Evolutionary conservation across 371 early-diverging fungal species (phyloP).

Genomic region (Mortierella sp.): DNA sequence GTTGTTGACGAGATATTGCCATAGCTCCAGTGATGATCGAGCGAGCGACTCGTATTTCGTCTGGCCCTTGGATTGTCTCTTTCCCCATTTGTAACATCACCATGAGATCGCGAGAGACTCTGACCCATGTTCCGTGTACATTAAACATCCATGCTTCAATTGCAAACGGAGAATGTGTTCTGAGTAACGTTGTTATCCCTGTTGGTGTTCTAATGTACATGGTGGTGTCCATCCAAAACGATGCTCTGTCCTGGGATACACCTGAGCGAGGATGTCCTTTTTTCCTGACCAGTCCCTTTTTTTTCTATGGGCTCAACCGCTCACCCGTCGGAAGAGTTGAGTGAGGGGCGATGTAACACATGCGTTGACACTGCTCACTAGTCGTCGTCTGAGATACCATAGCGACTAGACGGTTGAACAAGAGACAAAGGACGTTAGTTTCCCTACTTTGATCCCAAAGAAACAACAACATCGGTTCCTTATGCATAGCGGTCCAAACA

Average conservation of each 20-base stretch:
- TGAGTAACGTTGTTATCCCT: not conserved
- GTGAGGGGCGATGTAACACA: not conserved
- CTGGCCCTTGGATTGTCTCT: not conserved
- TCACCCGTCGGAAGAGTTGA: no score
- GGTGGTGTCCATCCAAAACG: not conserved
- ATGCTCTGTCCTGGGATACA: not conserved
- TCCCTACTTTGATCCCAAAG: no score
- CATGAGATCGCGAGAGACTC: not conserved
- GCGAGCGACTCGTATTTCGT: no score
- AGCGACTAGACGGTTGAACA: slow-evolving; percentile 29
- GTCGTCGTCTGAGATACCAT: slow-evolving; percentile 55
- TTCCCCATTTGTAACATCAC: slow-evolving; percentile 13
- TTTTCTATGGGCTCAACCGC: no score
- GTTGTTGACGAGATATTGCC: slow-evolving; percentile 45
- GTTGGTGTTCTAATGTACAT: slow-evolving; percentile 16
- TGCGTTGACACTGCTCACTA: not conserved
- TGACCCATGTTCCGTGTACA: not conserved
- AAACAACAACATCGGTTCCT: no score
- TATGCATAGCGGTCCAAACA: not conserved
- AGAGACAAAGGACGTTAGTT: not conserved
- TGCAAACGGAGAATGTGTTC: no score
- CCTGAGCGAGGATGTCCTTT: not conserved
- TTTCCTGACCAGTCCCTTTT: no score
- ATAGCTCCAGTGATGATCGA: slow-evolving; percentile 11
- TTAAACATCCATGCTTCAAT: no score